Conservation (phyloP, 768 basidiomycete genomes). For the Pleurotus salmoneostramineus region DNA sequence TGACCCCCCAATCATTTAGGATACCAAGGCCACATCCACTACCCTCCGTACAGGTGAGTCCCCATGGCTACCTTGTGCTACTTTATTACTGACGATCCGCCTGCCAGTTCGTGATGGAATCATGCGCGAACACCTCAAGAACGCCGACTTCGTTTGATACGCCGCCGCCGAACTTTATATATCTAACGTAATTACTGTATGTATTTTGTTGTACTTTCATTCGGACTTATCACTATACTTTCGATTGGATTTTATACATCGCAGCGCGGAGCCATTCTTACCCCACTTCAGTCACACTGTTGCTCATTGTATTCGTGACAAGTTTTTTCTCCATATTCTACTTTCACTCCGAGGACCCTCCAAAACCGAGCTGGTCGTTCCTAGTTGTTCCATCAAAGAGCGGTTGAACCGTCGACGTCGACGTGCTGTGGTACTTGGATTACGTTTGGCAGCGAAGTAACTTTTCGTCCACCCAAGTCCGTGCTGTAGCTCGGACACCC, state of each 20-base stretch:
- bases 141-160: constrained; percentile 37
- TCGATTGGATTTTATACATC: too few relatives aligned
- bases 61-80: background rate
- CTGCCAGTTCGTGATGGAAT: constrained; percentile 49
- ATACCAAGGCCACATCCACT: constrained; percentile 50
- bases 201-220: background rate
- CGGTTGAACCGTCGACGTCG: too few relatives aligned
- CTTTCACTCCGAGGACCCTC: too few relatives aligned
- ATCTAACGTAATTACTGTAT: background rate
- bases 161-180: background rate
- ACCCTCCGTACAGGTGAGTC: constrained; percentile 47
- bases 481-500: too few relatives aligned
- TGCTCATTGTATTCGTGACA: too few relatives aligned
- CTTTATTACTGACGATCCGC: background rate
- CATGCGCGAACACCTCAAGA: constrained; percentile 45
- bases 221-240: background rate
- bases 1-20: constrained; percentile 26
- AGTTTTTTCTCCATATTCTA: too few relatives aligned
- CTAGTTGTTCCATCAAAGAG: too few relatives aligned
- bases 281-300: too few relatives aligned
- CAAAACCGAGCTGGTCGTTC: too few relatives aligned
- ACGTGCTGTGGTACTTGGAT: too few relatives aligned
- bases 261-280: background rate
- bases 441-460: too few relatives aligned
- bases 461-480: too few relatives aligned